phyloP scores from a whole-genome alignment of 768 basidiomycete genomes.

The Mycena filopes region DNA sequence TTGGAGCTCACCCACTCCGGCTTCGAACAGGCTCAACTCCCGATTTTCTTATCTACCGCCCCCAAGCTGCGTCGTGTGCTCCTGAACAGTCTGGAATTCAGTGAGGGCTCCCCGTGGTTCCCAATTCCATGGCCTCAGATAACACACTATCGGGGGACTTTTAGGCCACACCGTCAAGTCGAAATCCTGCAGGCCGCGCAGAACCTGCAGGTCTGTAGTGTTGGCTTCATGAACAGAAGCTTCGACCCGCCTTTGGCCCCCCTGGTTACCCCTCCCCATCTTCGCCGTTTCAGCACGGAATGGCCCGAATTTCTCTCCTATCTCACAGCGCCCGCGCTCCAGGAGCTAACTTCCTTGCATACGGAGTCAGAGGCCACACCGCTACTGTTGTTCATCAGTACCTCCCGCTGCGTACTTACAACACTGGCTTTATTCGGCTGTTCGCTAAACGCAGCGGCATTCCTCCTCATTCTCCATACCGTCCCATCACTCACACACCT shows the following conservation, averaged over 20 bases:
- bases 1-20: not conserved
- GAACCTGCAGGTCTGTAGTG: not conserved
- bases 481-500: not conserved
- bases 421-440: not conserved
- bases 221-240: not conserved
- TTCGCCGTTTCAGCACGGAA: not conserved
- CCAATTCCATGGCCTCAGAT: not conserved
- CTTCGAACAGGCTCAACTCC: not conserved
- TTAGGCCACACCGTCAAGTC: not conserved
- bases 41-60: not conserved
- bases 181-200: not conserved
- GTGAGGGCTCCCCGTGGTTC: not conserved
- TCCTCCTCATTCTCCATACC: not conserved
- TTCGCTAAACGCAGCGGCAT: not conserved
- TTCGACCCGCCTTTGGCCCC: not conserved
- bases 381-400: not conserved
- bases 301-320: not conserved
- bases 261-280: not conserved
- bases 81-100: not conserved
- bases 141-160: not conserved
- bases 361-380: not conserved
- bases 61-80: not conserved
- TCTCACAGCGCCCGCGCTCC: not conserved
- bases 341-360: not conserved
- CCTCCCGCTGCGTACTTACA: not conserved